Evolutionary conservation across 768 basidiomycete genomes (phyloP).

Genomic region (Leccinum sublutescens): DNA sequence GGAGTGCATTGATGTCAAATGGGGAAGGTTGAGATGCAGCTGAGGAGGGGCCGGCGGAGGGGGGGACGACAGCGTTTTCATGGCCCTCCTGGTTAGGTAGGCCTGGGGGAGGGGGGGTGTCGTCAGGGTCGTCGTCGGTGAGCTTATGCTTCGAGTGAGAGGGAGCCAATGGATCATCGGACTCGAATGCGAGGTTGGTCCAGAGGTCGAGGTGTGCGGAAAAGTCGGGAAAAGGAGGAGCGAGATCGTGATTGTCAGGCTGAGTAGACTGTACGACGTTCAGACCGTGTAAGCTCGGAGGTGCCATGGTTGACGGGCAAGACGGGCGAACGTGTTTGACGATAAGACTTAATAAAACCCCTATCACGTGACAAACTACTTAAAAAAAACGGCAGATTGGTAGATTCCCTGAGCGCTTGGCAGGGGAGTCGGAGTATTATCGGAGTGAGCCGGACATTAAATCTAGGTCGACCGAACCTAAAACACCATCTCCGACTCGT

Average conservation of each 20-base stretch:
- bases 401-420: no score
- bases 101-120: slow-evolving; percentile 20
- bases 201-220: slow-evolving; percentile 78
- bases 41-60: slow-evolving; percentile 37
- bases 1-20: slow-evolving; percentile 43
- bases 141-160: slow-evolving; percentile 35
- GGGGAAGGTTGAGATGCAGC: slow-evolving; percentile 35
- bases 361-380: slow-evolving; percentile 9
- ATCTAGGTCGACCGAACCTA: neutral
- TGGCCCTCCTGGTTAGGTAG: slow-evolving; percentile 53
- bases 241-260: slow-evolving; percentile 50
- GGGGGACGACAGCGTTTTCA: slow-evolving; percentile 50
- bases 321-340: neutral
- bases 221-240: slow-evolving; percentile 68
- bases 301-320: slow-evolving; percentile 42
- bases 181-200: slow-evolving; percentile 79
- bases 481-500: slow-evolving; percentile 68
- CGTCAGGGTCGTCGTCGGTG: slow-evolving; percentile 29
- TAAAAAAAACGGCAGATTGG: neutral
- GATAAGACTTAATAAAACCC: slow-evolving; percentile 16
- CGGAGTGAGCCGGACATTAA: neutral
- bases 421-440: no score
- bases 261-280: slow-evolving; percentile 68
- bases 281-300: slow-evolving; percentile 71
- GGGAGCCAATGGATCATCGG: slow-evolving; percentile 59